Conservation (phyloP, 1,284 basidiomycete genomes). For the Anthracocystis panici-leucophaei region DNA sequence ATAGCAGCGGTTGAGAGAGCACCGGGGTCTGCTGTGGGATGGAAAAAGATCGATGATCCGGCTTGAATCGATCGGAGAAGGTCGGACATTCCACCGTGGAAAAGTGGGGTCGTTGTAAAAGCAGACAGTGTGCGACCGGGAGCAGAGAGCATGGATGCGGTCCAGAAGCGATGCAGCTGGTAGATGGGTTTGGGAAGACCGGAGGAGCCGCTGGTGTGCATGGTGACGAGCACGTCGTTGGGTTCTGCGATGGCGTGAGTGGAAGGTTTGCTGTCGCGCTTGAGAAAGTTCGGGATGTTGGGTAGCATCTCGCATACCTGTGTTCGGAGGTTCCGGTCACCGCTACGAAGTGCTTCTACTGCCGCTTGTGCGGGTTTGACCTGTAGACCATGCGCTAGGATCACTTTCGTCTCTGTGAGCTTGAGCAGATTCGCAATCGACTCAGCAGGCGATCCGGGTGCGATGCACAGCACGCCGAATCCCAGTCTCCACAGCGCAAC, state of each 20-base stretch:
- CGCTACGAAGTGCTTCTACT: background rate
- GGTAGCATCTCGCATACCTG: constrained; percentile 21
- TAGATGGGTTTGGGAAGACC: constrained; percentile 72
- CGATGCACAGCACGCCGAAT: constrained; percentile 70
- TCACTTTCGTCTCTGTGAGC: constrained; percentile 72
- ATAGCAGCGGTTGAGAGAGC: constrained; percentile 69
- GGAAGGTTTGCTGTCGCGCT: background rate
- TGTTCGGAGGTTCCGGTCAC: background rate
- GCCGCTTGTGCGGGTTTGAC: constrained; percentile 68
- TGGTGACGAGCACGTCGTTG: constrained; percentile 73
- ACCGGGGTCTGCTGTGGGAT: constrained; percentile 66
- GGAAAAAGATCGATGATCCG: constrained; percentile 69
- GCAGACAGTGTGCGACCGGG: constrained; percentile 58
- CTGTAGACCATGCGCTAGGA: constrained; percentile 72
- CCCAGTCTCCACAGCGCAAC: constrained; percentile 70
- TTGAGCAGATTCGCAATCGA: constrained; percentile 75
- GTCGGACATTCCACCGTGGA: constrained; percentile 72
- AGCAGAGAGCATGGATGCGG: constrained; percentile 42
- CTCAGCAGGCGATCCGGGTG: constrained; percentile 72
- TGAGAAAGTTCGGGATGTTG: background rate
- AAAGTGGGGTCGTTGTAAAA: constrained; percentile 72
- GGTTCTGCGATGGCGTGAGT: constrained; percentile 20
- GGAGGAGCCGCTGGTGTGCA: constrained; percentile 77
- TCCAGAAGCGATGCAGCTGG: constrained; percentile 64
- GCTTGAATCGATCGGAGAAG: constrained; percentile 71